Conservation (phyloP, 768 basidiomycete genomes). For the Boletus rubescentipes region DNA sequence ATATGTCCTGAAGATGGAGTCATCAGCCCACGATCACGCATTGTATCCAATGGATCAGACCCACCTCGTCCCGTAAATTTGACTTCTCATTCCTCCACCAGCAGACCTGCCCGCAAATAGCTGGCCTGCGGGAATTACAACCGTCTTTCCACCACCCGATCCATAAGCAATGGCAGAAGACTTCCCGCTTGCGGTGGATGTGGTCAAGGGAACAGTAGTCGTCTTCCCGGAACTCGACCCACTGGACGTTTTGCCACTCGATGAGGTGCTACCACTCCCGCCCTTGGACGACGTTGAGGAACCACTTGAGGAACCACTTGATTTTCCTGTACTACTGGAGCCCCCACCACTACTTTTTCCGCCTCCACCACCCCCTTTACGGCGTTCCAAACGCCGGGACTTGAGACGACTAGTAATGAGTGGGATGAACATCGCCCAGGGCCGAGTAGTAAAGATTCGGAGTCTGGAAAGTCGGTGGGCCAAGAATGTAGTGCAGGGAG, state of each 20-base stretch:
- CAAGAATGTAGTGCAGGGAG: too few relatives aligned
- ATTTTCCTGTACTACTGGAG: constrained; percentile 10
- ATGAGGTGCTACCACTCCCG: background rate
- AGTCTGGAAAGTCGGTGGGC: too few relatives aligned
- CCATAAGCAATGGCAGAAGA: constrained; percentile 33
- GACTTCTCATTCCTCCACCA: constrained; percentile 52
- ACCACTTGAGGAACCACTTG: constrained; percentile 4
- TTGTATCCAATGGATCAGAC: constrained; percentile 6
- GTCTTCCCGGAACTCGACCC: constrained; percentile 4
- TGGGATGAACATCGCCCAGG: constrained; percentile 21
- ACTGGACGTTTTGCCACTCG: constrained; percentile 1
- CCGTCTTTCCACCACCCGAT: constrained; percentile 28
- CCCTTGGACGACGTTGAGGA: constrained; percentile 2
- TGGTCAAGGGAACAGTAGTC: constrained; percentile 18
- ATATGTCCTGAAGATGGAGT: constrained; percentile 40
- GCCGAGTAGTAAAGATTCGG: background rate
- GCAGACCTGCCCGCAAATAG: constrained; percentile 45
- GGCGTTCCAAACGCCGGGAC: constrained; percentile 16
- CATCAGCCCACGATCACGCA: background rate
- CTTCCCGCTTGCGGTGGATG: constrained; percentile 23
- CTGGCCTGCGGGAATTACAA: constrained; percentile 44
- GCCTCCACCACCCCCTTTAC: constrained; percentile 35
- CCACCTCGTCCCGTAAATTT: constrained; percentile 47
- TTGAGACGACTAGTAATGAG: constrained; percentile 6
- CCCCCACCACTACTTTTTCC: constrained; percentile 21